phyloP scores from a whole-genome alignment of 352 stramenopile genomes.

The Globisporangium uncinulatum region DNA sequence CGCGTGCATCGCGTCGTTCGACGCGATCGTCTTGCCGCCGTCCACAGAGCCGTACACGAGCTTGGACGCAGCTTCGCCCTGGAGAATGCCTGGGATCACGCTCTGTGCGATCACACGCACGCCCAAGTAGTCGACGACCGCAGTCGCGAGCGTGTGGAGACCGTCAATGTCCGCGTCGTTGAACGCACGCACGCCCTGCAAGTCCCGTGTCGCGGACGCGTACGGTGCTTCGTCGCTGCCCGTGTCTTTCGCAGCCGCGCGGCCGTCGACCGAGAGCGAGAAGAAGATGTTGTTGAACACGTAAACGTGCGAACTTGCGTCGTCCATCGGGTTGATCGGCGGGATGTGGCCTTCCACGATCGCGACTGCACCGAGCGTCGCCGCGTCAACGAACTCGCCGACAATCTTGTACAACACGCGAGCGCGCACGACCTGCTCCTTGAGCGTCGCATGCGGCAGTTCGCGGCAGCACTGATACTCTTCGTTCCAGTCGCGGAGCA shows the following conservation, averaged over 20 bases:
- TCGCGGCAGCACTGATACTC: slow-evolving; percentile 93
- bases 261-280: slow-evolving; percentile 87
- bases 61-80: slow-evolving; percentile 92
- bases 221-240: slow-evolving; percentile 76
- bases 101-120: slow-evolving; percentile 94
- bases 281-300: slow-evolving; percentile 99
- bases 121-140: slow-evolving; percentile 94
- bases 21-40: slow-evolving; percentile 81
- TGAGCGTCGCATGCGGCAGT: slow-evolving; percentile 65
- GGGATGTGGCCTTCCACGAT: slow-evolving; percentile 94
- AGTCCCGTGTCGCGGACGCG: slow-evolving; percentile 83
- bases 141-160: slow-evolving; percentile 92
- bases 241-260: slow-evolving; percentile 54
- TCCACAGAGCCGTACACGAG: slow-evolving; percentile 95
- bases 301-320: slow-evolving; percentile 90
- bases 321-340: slow-evolving; percentile 96
- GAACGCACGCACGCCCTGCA: slow-evolving; percentile 87
- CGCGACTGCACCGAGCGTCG: slow-evolving; percentile 82
- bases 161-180: slow-evolving; percentile 89
- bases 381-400: slow-evolving; percentile 93
- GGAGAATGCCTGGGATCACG: slow-evolving; percentile 94
- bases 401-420: slow-evolving; percentile 94
- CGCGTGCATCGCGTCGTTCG: slow-evolving; percentile 91
- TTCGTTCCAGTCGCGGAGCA: slow-evolving; percentile 96
- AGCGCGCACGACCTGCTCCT: slow-evolving; percentile 90